Base-by-base conservation (phyloP, 179 eudicot genomes). In the Sideroxylon spinosum region DNA sequence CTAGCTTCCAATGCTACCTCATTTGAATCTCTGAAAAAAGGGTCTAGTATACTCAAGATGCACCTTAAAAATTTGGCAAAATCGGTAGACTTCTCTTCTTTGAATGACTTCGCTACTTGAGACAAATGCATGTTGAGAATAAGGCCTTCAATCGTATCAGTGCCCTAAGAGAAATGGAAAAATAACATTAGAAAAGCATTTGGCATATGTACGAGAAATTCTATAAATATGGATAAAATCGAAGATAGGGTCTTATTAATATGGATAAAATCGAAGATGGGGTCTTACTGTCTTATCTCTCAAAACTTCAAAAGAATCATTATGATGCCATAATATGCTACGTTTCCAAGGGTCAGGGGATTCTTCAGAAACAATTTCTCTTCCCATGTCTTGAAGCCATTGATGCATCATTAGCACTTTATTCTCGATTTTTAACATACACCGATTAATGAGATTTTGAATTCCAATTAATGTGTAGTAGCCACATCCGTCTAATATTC, bases 351-450 rank as follows among this genome's bases (percentile, higher is more conserved):
- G 52, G 10, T 68, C 70, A 7, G 49, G 69, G 0, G 32, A 73
- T 26, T 68, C 46, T 64, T 52, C 29, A 3, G 46, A 56, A 13
- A 80, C 44, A 68, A 80, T 62, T 7, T 80, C 66, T 25, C 79
- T 66, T 49, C 62, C 82, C 79, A 76, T 75, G 16, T 75, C 76
- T 26, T 23, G 74, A n/a, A 80, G 14, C 28, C 60, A 44, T 16
- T 80, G 56, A 80, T 80, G 82, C 82, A 75, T 76, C 16, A 6
- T 57, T 2, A 80, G 28, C 23, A 22, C n/a, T 3, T 57, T 68
- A 6, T 26, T 4, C 9, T 14, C 25, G 3, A 69, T 1, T 5
- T 52, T 14, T n/a, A 80, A 9, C 0, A 75, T 37, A 49, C 26
- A 75, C 49, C 61, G 75, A 16, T 68, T 11, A 3, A 57, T 76